Evolutionary conservation across 1,284 basidiomycete genomes (phyloP), one percentile per base, ranked within the genome.

Genomic region (Hypsizygus ulmarius): DNA sequence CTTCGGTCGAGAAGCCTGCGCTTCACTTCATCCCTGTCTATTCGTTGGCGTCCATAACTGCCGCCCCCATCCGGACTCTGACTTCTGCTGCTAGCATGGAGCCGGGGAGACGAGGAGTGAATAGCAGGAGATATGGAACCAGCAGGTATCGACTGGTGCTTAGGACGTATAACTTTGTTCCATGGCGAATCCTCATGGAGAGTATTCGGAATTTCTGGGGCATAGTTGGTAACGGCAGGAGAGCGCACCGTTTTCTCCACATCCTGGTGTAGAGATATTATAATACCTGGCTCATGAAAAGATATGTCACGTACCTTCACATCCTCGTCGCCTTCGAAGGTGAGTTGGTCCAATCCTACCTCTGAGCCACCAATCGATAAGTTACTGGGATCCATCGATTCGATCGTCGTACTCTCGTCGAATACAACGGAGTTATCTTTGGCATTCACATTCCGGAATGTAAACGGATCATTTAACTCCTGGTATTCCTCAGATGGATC

Each of bases 1-100:
- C n/a, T 19, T 14, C 36, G 37, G 71, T 79, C 47, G 71, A 62
- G 52, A 70, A 82, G 56, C 29, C 77, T 69, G 51, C 72, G 65
- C 49, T 78, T 73, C 27, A 84, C 21, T 7, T 25, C 21, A 25
- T 25, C 21, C 21, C 21, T 25, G 9, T 14, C 25, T 15, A 27
- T 27, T 18, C 28, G 39, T 29, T 42, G 29, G 21, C 7, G 3
- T 25, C 21, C 21, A 25, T 4, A 3, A 25, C 21, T 25, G 21
- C 21, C 21, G 7, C 21, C 21, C 21, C 21, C 21, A 25, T 25
- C 7, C 21, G 7, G 21, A 7, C 21, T 25, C 7, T 25, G 21
- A 25, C 21, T 25, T 4, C 21, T 25, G 21, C 21, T 25, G 21
- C 4, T 25, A 25, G 4, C 21, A 25, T 25, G 21, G 3, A 25